phyloP scores from a whole-genome alignment of 1,139 yeast genomes.

The Geotrichum histeridarum region DNA sequence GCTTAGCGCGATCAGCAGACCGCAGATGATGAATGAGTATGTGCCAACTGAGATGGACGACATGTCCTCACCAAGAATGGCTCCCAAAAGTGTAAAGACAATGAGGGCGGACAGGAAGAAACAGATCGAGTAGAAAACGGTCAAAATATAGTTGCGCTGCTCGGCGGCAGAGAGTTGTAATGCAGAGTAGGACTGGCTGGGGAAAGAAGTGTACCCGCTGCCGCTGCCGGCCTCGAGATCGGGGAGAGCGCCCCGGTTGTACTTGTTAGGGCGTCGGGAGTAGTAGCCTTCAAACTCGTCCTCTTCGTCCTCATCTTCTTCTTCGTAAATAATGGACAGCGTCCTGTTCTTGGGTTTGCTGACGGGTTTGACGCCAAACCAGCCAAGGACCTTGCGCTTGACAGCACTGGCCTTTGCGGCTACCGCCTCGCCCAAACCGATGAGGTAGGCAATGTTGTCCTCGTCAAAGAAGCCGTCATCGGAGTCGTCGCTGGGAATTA shows the following conservation, averaged over 20 bases:
- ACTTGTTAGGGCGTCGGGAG: not conserved
- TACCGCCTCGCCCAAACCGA: slow-evolving; percentile 28
- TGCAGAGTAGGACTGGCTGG: not conserved
- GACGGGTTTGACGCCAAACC: not conserved
- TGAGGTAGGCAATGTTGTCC: slow-evolving; percentile 37
- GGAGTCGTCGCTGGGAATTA: slow-evolving; percentile 33
- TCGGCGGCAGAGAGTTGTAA: slow-evolving; percentile 11
- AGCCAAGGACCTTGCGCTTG: slow-evolving; percentile 1
- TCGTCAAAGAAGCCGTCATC: slow-evolving; percentile 33
- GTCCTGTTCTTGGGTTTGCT: slow-evolving; percentile 2
- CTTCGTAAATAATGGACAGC: slow-evolving; percentile 13
- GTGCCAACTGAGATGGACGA: slow-evolving; percentile 23
- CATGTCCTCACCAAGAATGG: slow-evolving; percentile 39
- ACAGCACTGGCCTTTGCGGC: slow-evolving; percentile 21
- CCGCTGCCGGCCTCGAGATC: slow-evolving; percentile 2
- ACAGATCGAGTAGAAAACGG: slow-evolving; percentile 44
- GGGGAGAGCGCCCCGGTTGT: not conserved
- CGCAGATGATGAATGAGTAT: slow-evolving; percentile 28
- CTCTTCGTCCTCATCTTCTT: slow-evolving; percentile 22
- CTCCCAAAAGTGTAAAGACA: slow-evolving; percentile 46
- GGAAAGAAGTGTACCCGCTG: not conserved
- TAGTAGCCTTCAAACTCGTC: slow-evolving; percentile 20
- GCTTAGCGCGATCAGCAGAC: slow-evolving; percentile 38
- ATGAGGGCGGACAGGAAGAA: slow-evolving; percentile 44
- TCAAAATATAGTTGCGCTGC: slow-evolving; percentile 46